Percentiles rank a stretch among this genome's conserved stretches.
phyloP scores from a whole-genome alignment of 2,329 filamentous ascomycete species.

The Talaromyces sp. region DNA sequence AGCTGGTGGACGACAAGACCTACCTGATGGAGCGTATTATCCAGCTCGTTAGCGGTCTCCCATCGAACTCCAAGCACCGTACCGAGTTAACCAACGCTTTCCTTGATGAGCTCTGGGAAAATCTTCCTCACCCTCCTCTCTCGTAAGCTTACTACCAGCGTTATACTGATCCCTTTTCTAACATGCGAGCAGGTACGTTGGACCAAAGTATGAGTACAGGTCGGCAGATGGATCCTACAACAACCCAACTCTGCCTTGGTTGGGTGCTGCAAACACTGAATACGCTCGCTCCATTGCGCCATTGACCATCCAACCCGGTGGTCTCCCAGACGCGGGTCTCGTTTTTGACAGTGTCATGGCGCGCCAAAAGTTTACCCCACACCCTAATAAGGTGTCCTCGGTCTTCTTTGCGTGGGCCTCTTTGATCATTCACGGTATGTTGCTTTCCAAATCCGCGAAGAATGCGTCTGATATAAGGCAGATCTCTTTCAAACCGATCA shows the following conservation, averaged over 20 bases:
- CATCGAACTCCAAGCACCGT: conserved; percentile 55
- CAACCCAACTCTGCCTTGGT: conserved; percentile 58
- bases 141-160: conserved; percentile 41
- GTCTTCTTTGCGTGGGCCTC: conserved; percentile 69
- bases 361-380: conserved; percentile 39
- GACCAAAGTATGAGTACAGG: conserved; percentile 58
- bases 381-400: conserved; percentile 67
- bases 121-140: conserved; percentile 65
- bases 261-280: conserved; percentile 61
- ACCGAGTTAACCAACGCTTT: conserved; percentile 61
- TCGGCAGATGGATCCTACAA: conserved; percentile 67
- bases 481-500: conserved; percentile 68
- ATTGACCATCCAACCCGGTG: conserved; percentile 53
- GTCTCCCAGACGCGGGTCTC: conserved; percentile 59
- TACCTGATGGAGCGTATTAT: conserved; percentile 72
- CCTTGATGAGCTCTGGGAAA: conserved; percentile 64
- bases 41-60: conserved; percentile 60
- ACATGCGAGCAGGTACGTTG: conserved; percentile 31
- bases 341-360: conserved; percentile 41
- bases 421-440: conserved; percentile 62
- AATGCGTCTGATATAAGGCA: conserved; percentile 12
- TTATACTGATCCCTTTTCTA: conserved; percentile 8
- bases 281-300: conserved; percentile 63
- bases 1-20: conserved; percentile 65
- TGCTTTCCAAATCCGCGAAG: neutral